Percentiles rank a stretch among this genome's conserved stretches.
These are phyloP conservation scores for Coleophoma cylindrospora DNA, from an alignment of 2,329 filamentous ascomycete genomes.

Conservation along the genomic window DNA sequence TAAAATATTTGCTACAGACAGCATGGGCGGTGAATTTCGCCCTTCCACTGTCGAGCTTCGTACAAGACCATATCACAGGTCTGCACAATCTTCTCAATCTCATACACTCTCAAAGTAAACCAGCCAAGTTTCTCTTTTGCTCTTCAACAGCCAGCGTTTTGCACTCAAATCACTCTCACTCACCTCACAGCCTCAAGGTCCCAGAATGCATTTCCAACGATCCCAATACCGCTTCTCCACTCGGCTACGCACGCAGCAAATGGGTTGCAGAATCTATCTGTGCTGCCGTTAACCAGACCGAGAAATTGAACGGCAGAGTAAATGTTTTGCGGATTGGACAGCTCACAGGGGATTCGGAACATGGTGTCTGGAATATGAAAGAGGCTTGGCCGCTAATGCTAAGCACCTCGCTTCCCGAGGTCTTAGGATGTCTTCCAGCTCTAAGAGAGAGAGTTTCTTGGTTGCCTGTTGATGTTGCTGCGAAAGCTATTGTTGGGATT, in stretches of 20 bases:
- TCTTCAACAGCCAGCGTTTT: conserved; percentile 44
- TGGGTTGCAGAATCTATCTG: conserved; percentile 55
- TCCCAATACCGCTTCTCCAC: conserved; percentile 36
- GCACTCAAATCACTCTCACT: conserved; percentile 9
- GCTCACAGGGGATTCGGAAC: conserved; percentile 35
- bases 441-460: conserved; percentile 35
- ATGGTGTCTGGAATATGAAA: conserved; percentile 40
- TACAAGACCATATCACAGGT: conserved; percentile 44
- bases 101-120: conserved; percentile 22
- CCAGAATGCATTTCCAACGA: conserved; percentile 35
- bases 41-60: conserved; percentile 49
- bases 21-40: conserved; percentile 65
- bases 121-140: conserved; percentile 39
- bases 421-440: conserved; percentile 33
- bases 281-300: conserved; percentile 25
- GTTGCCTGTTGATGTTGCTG: conserved; percentile 41
- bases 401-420: conserved; percentile 26
- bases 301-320: conserved; percentile 1
- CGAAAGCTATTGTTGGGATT: conserved; percentile 35
- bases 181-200: conserved; percentile 19
- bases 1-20: conserved; percentile 8
- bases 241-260: conserved; percentile 52
- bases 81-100: conserved; percentile 44
- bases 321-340: conserved; percentile 30
- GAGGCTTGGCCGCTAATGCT: conserved; percentile 46